Conservation (phyloP, 768 basidiomycete genomes). For the Serendipita sp. region DNA sequence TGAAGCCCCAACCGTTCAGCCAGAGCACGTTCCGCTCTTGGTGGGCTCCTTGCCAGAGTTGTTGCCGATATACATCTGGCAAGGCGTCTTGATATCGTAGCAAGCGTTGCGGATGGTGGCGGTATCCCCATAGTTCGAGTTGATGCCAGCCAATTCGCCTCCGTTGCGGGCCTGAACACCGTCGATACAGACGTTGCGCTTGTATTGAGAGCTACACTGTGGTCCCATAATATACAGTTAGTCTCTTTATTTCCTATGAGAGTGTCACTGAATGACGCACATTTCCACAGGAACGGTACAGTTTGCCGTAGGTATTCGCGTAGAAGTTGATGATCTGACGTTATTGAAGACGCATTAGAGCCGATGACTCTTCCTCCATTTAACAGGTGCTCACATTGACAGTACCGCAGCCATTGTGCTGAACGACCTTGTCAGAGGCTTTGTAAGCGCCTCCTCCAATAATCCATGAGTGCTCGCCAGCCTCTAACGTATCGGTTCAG, state of each 20-base stretch:
- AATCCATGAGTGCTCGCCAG: background rate
- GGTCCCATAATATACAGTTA: background rate
- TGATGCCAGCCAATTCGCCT: background rate
- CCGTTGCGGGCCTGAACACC: background rate
- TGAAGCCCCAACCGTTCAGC: too few relatives aligned
- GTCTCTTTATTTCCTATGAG: background rate
- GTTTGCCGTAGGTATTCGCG: background rate
- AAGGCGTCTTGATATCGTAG: background rate
- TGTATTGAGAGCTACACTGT: background rate
- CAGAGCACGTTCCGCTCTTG: background rate
- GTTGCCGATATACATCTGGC: background rate
- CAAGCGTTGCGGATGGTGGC: background rate
- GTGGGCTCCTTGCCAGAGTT: background rate
- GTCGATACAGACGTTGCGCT: background rate
- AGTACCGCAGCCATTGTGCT: constrained; percentile 6
- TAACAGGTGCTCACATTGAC: background rate
- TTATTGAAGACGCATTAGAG: background rate
- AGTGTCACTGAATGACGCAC: background rate
- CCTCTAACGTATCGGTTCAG: background rate
- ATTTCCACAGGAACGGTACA: background rate
- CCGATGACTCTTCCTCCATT: background rate
- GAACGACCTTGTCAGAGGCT: background rate
- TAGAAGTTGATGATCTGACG: background rate
- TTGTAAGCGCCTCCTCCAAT: constrained; percentile 5
- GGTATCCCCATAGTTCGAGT: background rate